Evolutionary conservation across 495 filamentous ascomycete species (phyloP), one percentile per base, ranked within the genome.

Genomic region (Platismatia glauca): DNA sequence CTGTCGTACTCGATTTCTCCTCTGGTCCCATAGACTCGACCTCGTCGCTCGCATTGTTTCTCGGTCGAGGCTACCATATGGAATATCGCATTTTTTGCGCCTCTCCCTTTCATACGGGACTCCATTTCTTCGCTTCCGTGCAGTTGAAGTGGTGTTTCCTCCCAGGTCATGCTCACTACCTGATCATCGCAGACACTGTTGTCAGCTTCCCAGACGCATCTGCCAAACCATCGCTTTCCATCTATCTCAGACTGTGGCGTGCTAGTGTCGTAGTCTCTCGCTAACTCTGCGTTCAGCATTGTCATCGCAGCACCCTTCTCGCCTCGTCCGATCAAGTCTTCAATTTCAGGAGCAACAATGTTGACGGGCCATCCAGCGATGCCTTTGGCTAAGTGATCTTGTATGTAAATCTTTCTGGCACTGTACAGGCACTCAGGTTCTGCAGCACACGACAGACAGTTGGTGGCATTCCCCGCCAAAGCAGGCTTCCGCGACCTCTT

Each of bases 131-230:
- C 20, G 8, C 18, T 34, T n/a, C 39, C 16, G 16, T 58, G 43
- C 1, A 11, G 1, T 5, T 44, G 48, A 27, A 79, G 52, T 0
- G 77, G 77, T 61, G 88, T 84, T 29, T 88, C 85, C 43, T 91
- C 85, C 92, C 94, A 97, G 3, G 79, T 82, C 29, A 97, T 82
- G 0, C 86, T 91, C 12, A 97, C 94, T 34, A 86, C 75, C 71
- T 97, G 93, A 68, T 96, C 89, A 71, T 98, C 94, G 70, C 86
- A 89, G 29, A 92, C 94, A 68, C 91, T 84, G 69, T 97, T 98
- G 71, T 92, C 90, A 20, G 85, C 79, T 71, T 96, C 94, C 73
- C 86, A 98, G 12, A 98, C 94, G 71, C 95, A 98, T 37, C 92
- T 84, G 1, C 94, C 94, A 68, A 90, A 97, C 91, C 91, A 96